Evolutionary conservation across 2,329 filamentous ascomycete species (phyloP).

Genomic region (Colletotrichum brevisporum): DNA sequence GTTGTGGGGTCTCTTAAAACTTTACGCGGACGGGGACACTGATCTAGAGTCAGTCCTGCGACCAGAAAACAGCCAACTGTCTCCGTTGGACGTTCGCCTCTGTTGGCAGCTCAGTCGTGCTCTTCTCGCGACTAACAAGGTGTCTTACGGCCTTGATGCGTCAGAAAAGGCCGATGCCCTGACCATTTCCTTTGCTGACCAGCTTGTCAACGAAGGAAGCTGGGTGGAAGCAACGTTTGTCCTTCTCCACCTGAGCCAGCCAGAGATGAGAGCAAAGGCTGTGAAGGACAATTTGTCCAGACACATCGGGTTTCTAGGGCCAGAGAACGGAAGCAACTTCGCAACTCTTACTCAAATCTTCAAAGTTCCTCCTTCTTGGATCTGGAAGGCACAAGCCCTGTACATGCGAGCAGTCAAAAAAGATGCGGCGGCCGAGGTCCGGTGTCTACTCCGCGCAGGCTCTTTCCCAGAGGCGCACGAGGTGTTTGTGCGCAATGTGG

Average conservation of each 20-base stretch:
- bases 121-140: constrained; percentile 65
- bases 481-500: constrained; percentile 85
- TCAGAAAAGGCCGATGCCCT: constrained; percentile 75
- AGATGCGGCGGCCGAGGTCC: constrained; percentile 79
- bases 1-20: constrained; percentile 87
- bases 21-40: constrained; percentile 75
- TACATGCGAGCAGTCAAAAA: constrained; percentile 82
- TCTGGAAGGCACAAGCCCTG: constrained; percentile 89
- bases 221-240: constrained; percentile 83
- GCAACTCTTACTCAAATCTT: constrained; percentile 73
- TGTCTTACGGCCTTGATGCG: constrained; percentile 67
- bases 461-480: constrained; percentile 86
- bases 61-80: constrained; percentile 82
- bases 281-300: constrained; percentile 82
- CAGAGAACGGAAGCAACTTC: constrained; percentile 70
- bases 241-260: constrained; percentile 79
- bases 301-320: constrained; percentile 77
- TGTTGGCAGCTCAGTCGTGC: constrained; percentile 88
- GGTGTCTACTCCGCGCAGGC: constrained; percentile 83
- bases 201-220: constrained; percentile 74
- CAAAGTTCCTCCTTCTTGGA: constrained; percentile 81
- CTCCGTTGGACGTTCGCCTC: constrained; percentile 81
- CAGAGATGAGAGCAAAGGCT: constrained; percentile 73
- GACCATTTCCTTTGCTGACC: constrained; percentile 75
- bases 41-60: constrained; percentile 79